These are phyloP conservation scores for Hordeum vulgare DNA, from an alignment of 176 grass and related monocot species.

Conservation along the genomic window DNA sequence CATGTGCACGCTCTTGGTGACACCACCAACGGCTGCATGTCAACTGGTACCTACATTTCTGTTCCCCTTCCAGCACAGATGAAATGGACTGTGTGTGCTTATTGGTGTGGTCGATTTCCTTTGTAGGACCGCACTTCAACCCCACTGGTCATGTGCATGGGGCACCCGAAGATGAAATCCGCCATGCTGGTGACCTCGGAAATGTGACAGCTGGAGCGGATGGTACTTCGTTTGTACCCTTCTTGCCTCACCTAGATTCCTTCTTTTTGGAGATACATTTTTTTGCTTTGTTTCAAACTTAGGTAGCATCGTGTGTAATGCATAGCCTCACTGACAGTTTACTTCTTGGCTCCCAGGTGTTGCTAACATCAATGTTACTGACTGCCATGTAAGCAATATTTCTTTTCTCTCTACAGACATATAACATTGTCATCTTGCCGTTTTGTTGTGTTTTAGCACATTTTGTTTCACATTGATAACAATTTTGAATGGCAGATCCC, in stretches of 20 bases:
- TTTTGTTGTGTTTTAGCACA: neutral
- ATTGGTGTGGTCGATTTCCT: neutral
- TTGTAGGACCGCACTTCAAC: constrained; percentile 82
- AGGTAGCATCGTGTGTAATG: too few species aligned
- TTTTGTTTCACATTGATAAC: neutral
- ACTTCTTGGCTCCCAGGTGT: constrained; percentile 14
- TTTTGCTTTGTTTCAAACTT: neutral
- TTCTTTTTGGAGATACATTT: neutral
- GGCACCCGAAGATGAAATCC: constrained; percentile 54
- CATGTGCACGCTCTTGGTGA: constrained; percentile 93
- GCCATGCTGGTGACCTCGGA: constrained; percentile 91
- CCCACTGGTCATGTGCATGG: constrained; percentile 75
- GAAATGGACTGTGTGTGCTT: neutral
- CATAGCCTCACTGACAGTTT: neutral
- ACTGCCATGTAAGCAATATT: constrained; percentile 15
- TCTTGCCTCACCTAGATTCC: neutral
- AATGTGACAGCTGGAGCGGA: constrained; percentile 60
- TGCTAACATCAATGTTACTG: constrained; percentile 22
- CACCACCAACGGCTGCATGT: constrained; percentile 97
- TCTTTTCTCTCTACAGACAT: neutral
- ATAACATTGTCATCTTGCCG: neutral
- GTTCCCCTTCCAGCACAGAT: neutral
- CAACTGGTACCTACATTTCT: constrained; percentile 51
- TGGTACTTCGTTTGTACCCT: constrained; percentile 16
- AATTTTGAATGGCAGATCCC: constrained; percentile 26